A percentile compares a stretch with the other conserved stretches of the same genome.
These are phyloP conservation scores for Osmozyma mogii DNA, from an alignment of 805 yeast species.

Conservation along the genomic window DNA sequence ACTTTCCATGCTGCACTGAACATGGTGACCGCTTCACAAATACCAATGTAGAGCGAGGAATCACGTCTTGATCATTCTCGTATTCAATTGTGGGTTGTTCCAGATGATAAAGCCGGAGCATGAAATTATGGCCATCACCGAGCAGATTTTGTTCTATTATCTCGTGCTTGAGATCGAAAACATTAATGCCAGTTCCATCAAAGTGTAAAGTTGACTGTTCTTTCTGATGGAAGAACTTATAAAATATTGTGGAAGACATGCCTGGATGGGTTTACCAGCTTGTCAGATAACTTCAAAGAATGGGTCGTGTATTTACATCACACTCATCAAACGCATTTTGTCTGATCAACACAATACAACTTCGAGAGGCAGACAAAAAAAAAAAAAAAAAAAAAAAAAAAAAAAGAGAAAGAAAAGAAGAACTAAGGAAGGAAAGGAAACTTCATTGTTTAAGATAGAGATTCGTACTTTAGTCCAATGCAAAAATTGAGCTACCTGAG, in stretches of 20 bases:
- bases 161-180: constrained; percentile 89
- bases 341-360: too few species aligned
- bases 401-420: too few species aligned
- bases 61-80: constrained; percentile 82
- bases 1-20: constrained; percentile 39
- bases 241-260: constrained; percentile 87
- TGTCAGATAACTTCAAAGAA: too few species aligned
- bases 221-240: constrained; percentile 77
- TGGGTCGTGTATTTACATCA: too few species aligned
- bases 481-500: too few species aligned
- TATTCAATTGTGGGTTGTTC: constrained; percentile 59
- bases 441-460: too few species aligned
- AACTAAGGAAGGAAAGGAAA: too few species aligned
- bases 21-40: constrained; percentile 70
- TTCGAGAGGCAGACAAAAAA: too few species aligned
- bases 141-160: constrained; percentile 74
- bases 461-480: too few species aligned
- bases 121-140: constrained; percentile 80
- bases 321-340: too few species aligned
- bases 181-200: constrained; percentile 95
- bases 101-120: constrained; percentile 56
- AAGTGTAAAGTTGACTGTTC: constrained; percentile 71
- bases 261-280: neutral
- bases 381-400: too few species aligned
- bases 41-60: constrained; percentile 82